Conservation (phyloP, 2,329 filamentous ascomycete genomes). For the Hymenotorrendiella dingleyae region DNA sequence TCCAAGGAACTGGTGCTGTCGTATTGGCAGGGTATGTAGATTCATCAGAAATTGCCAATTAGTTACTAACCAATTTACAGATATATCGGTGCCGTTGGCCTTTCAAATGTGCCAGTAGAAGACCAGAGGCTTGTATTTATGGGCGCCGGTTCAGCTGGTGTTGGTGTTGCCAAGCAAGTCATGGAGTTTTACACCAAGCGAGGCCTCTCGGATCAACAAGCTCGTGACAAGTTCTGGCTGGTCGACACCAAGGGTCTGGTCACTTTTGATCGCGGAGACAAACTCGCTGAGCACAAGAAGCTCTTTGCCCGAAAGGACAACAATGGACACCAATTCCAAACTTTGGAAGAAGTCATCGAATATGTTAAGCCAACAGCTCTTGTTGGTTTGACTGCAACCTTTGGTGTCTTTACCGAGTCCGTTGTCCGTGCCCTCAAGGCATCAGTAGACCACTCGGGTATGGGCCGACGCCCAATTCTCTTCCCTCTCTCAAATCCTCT, state of each 20-base stretch:
- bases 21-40: conserved; percentile 70
- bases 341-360: conserved; percentile 84
- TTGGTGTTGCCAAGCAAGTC: conserved; percentile 96
- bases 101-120: conserved; percentile 76
- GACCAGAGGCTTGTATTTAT: conserved; percentile 96
- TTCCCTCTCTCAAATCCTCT: conserved; percentile 97
- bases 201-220: conserved; percentile 81
- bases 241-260: conserved; percentile 97
- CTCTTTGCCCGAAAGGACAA: conserved; percentile 63
- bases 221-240: conserved; percentile 89
- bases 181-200: conserved; percentile 95
- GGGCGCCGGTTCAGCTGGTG: conserved; percentile 90
- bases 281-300: conserved; percentile 83
- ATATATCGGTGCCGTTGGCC: conserved; percentile 69
- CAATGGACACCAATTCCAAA: conserved; percentile 64
- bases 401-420: conserved; percentile 86
- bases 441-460: conserved; percentile 54
- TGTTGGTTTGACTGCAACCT: conserved; percentile 89
- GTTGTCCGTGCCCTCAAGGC: conserved; percentile 68
- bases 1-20: conserved; percentile 94
- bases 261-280: conserved; percentile 86
- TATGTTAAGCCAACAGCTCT: conserved; percentile 93
- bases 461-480: conserved; percentile 78
- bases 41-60: not conserved
- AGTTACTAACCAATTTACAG: conserved; percentile 31